A percentile compares a stretch with the other conserved stretches of the same genome.
Evolutionary conservation across 2,329 filamentous ascomycete genomes (phyloP).

Genomic region (Ceratocystis harringtonii): DNA sequence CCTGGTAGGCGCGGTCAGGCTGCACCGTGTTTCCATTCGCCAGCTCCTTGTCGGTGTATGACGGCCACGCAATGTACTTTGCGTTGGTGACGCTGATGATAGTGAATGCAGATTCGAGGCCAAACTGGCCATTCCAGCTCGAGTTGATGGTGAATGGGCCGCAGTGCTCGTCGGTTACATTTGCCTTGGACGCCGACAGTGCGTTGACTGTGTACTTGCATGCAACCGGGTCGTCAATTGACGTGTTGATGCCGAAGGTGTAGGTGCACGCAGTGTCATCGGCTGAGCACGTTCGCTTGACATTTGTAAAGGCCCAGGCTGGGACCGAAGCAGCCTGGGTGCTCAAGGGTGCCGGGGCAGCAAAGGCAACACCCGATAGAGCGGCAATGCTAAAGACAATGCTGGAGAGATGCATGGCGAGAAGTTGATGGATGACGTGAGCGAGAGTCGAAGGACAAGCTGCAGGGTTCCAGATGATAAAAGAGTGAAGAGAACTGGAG

Average conservation of each 20-base stretch:
- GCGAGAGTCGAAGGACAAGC: neutral
- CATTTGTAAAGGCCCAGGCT: conserved; percentile 30
- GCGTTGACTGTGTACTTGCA: conserved; percentile 29
- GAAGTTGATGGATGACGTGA: neutral
- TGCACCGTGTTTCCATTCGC: conserved; percentile 11
- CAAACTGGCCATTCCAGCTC: conserved; percentile 43
- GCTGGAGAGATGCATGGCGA: neutral
- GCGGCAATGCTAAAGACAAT: neutral
- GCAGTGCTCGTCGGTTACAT: conserved; percentile 26
- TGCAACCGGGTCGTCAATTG: conserved; percentile 22
- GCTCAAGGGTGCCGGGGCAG: neutral
- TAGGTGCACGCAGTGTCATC: conserved; percentile 30
- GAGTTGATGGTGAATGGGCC: conserved; percentile 37
- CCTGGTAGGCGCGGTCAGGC: conserved; percentile 8
- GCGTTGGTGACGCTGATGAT: conserved; percentile 36
- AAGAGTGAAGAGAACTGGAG: neutral
- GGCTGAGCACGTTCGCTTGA: conserved; percentile 29
- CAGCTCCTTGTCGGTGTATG: conserved; percentile 39
- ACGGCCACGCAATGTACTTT: conserved; percentile 35
- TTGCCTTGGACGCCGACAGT: conserved; percentile 25
- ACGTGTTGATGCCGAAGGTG: conserved; percentile 31
- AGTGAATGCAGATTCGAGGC: conserved; percentile 37
- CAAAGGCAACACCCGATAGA: neutral
- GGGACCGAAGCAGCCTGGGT: conserved; percentile 21
- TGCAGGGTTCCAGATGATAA: neutral